Base-by-base conservation (phyloP, 495 filamentous ascomycete species). In the Talaromyces borbonicus region DNA sequence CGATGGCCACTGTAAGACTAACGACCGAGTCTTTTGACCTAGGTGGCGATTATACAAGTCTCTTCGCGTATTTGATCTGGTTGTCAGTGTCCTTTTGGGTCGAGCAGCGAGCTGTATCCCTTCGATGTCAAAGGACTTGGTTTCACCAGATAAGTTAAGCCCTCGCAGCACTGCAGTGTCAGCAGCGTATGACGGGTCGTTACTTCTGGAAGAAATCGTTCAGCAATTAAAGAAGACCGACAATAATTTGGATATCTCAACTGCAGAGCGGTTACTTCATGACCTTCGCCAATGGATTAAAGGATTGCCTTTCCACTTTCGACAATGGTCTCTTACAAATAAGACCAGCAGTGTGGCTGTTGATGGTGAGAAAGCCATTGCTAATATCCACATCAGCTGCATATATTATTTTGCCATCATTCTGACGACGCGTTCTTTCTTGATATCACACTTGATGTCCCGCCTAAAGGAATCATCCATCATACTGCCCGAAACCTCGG, bases 401-500 rank as follows among this genome's bases (percentile, higher is more conserved):
- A 61, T 58, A 2, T 69, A 69, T 39, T 63, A 69, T 46, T 69
- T 68, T 45, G 66, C 64, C 0, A 60, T 69, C 0, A 68, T 69
- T 11, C 53, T 68, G 22, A 62, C 67, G 4, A 69, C 64, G 2
- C 56, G 66, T 2, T 65, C 65, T 3, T 69, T 68, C 23, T 50
- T 69, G 25, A 65, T 69, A 36, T 62, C 61, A 5, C 52, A 56
- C 1, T 32, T 68, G 12, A 62, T 60, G 18, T 52, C 65, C 32
- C 64, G 61, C 15, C 54, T 69, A 24, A 61, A 64, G 39, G 60
- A 44, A 19, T 44, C 29, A 19, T 44, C 42, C 19, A 44, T 44
- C 8, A 22, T 44, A 15, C 19, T 19, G 3, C 16, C 42, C 5
- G 29, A 30, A 12, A 3, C 42, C 12, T 19, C 20, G 12, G 14